Evolutionary conservation across 2,329 filamentous ascomycete genomes (phyloP), one percentile per base, ranked within the genome.

Genomic region (Hortaea sp.): DNA sequence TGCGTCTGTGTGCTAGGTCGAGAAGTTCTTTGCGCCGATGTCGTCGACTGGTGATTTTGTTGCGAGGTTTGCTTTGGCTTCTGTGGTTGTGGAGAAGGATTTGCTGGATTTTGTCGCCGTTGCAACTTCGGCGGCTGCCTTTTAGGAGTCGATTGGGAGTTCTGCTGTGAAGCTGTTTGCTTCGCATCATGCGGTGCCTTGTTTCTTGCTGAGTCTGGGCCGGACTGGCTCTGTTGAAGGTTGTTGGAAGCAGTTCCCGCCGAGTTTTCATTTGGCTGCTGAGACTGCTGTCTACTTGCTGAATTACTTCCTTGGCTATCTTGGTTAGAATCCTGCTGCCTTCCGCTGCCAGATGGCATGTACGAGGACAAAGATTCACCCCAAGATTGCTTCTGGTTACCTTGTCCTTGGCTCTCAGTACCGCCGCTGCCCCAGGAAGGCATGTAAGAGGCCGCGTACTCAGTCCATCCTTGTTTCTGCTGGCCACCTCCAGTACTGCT

Each of bases 361-460:
- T 44, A 48, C 29, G 46, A 48, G 4, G 46, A 13, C 6, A 41
- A 40, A 41, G 11, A 31, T 7, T 40, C 41, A 11, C 32, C 30
- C 46, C 46, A 48, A 10, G 39, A 28, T 20, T 40, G 6, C 40
- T 37, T 11, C 11, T 39, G 29, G 6, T 28, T 34, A 7, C 37
- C 38, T 13, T 29, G 10, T 20, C 20, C 7, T 5, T 39, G n/a
- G 30, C 38, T 43, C 30, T 44, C 43, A 12, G 13, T 12, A 10
- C 29, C 43, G 38, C 7, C 7, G 7, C 38, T 20, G 7, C 38
- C 38, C n/a, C 3, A 12, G 7, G 38, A 40, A 12, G 38, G 20
- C 7, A 40, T 7, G 38, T 12, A 40, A 12, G 38, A 40, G n/a
- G 38, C 10, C 7, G 38, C 40, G 40, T 42, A 27, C 2, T 42